Evolutionary conservation across 176 grass and related monocot genomes (phyloP).

Genomic region (Pontederia paniculata): DNA sequence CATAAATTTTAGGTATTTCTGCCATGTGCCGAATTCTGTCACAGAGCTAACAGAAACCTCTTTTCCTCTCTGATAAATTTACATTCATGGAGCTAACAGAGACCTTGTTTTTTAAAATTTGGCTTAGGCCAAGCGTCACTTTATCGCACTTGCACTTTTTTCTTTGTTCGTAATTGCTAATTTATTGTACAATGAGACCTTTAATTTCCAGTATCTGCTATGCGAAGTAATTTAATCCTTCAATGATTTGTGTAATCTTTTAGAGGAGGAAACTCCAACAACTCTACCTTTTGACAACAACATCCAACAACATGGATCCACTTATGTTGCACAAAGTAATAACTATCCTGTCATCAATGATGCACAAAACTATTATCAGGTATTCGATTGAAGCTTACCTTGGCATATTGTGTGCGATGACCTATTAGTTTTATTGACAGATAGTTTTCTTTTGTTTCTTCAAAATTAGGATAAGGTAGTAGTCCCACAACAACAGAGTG

Average conservation of each 20-base stretch:
- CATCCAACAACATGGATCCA: slow-evolving; percentile 10
- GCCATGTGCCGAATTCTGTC: no score
- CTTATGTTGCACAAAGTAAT: slow-evolving; percentile 23
- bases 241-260: slow-evolving; percentile 24
- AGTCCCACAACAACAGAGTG: neutral
- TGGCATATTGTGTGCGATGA: neutral
- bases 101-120: no score
- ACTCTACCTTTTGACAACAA: slow-evolving; percentile 24
- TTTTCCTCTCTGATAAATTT: no score
- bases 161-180: neutral
- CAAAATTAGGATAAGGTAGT: neutral
- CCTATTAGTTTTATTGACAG: neutral
- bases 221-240: slow-evolving; percentile 7
- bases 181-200: neutral
- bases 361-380: slow-evolving; percentile 57
- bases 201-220: slow-evolving; percentile 6
- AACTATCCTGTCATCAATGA: slow-evolving; percentile 21
- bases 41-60: no score
- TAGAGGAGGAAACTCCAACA: slow-evolving; percentile 31
- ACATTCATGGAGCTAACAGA: no score
- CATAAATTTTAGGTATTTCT: no score
- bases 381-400: slow-evolving; percentile 8
- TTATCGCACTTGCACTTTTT: no score
- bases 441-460: neutral
- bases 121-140: no score